These are phyloP conservation scores for Pleurotus citrinopileatus DNA, from an alignment of 768 basidiomycete species.

Conservation along the genomic window DNA sequence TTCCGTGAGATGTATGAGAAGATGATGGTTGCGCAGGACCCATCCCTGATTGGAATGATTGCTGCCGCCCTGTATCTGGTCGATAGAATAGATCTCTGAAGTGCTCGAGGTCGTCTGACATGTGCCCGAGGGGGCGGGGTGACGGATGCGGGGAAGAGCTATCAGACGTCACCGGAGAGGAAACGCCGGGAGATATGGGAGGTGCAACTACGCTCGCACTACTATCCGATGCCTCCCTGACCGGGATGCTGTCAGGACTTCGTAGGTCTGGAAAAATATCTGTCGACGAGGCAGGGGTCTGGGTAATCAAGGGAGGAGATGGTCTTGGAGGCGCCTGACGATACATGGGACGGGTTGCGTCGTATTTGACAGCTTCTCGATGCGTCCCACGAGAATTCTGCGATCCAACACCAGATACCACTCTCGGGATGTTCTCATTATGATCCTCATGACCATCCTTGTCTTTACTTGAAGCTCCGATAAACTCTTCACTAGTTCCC, in stretches of 20 bases:
- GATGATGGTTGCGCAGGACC: conserved; percentile 24
- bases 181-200: conserved; percentile 11
- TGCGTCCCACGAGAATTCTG: conserved; percentile 13
- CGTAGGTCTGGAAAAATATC: conserved; percentile 11
- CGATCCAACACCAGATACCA: background rate
- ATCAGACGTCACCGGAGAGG: conserved; percentile 20
- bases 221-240: conserved; percentile 9
- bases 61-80: conserved; percentile 30
- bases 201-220: conserved; percentile 9
- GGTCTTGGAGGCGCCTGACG: conserved; percentile 15
- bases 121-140: conserved; percentile 53
- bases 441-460: background rate
- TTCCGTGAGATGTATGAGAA: conserved; percentile 22
- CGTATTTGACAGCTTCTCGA: conserved; percentile 34
- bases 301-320: conserved; percentile 9
- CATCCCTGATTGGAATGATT: conserved; percentile 12
- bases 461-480: conserved; percentile 8
- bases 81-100: conserved; percentile 75
- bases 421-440: conserved; percentile 3
- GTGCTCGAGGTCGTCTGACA: conserved; percentile 64
- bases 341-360: conserved; percentile 27
- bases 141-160: conserved; percentile 39
- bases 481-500: conserved; percentile 43
- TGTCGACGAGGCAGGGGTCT: background rate
- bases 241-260: conserved; percentile 1